A percentile compares a stretch with the other conserved stretches of the same genome.
Evolutionary conservation across 2,329 filamentous ascomycete genomes (phyloP).

Genomic region (Hansfordia pulvinata): DNA sequence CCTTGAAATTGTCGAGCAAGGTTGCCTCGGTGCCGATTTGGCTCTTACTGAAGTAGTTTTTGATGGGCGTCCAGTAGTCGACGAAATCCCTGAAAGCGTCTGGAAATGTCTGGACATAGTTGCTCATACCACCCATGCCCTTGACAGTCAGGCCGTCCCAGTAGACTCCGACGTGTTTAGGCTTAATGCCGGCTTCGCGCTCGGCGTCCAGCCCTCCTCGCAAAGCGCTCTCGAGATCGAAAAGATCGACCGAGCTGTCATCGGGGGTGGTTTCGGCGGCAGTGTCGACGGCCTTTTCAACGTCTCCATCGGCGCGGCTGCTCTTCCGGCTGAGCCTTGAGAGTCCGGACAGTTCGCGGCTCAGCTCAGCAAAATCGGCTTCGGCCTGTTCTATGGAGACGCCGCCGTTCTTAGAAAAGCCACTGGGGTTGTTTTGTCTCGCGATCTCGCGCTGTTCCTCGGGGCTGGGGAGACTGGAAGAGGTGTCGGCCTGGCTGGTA

Average conservation of each 20-base stretch:
- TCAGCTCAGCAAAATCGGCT: conserved; percentile 57
- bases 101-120: conserved; percentile 63
- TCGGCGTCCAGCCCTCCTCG: conserved; percentile 60
- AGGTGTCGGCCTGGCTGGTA: no score
- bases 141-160: conserved; percentile 69
- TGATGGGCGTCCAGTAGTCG: conserved; percentile 55
- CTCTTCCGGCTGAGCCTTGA: conserved; percentile 34
- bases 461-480: no score
- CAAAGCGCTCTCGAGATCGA: conserved; percentile 64
- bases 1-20: conserved; percentile 59
- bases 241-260: conserved; percentile 40
- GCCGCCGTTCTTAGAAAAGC: conserved; percentile 28
- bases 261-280: conserved; percentile 23
- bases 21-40: conserved; percentile 59
- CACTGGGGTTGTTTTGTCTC: conserved; percentile 32
- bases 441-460: conserved; percentile 26
- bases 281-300: conserved; percentile 38
- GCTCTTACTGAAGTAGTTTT: conserved; percentile 48
- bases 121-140: conserved; percentile 61
- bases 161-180: conserved; percentile 67
- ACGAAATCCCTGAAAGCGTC: conserved; percentile 66
- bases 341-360: conserved; percentile 42
- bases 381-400: conserved; percentile 56
- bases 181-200: conserved; percentile 62
- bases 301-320: conserved; percentile 28